phyloP scores from a whole-genome alignment of 768 basidiomycete species.

The Amanita inopinata region DNA sequence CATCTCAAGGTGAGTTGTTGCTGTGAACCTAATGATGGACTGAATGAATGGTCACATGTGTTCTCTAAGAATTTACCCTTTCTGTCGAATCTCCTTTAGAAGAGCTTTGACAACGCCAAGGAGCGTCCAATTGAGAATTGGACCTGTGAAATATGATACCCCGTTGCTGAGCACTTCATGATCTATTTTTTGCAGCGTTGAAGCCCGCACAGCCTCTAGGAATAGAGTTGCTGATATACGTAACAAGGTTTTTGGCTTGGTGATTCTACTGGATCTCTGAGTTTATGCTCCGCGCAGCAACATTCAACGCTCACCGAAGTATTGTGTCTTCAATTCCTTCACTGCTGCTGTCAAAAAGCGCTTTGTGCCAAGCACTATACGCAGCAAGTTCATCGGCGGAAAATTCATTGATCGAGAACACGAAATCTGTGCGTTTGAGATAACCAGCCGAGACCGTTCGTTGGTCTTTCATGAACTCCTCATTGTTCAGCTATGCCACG shows the following conservation, averaged over 20 bases:
- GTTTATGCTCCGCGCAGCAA: slow-evolving; percentile 2
- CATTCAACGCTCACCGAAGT: slow-evolving; percentile 32
- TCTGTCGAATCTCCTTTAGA: slow-evolving; percentile 47
- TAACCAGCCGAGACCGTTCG: slow-evolving; percentile 40
- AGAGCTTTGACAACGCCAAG: slow-evolving; percentile 62
- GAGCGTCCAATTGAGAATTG: slow-evolving; percentile 71
- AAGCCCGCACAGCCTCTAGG: slow-evolving; percentile 44
- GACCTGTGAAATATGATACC: slow-evolving; percentile 65
- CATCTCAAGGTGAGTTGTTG: slow-evolving; percentile 48
- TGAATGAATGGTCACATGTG: slow-evolving; percentile 2
- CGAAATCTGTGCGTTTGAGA: slow-evolving; percentile 37
- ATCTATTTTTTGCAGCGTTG: slow-evolving; percentile 47
- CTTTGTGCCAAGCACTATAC: slow-evolving; percentile 61
- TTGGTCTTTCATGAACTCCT: slow-evolving; percentile 35
- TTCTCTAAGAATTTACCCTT: slow-evolving; percentile 30
- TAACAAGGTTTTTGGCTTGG: slow-evolving; percentile 57
- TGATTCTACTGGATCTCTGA: slow-evolving; percentile 36
- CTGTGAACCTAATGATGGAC: slow-evolving; percentile 29
- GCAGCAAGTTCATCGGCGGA: slow-evolving; percentile 32
- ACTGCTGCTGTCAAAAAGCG: slow-evolving; percentile 64
- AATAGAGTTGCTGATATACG: slow-evolving; percentile 62
- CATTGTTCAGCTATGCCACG: slow-evolving; percentile 36
- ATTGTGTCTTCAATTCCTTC: slow-evolving; percentile 83
- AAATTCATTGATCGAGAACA: slow-evolving; percentile 31
- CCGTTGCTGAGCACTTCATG: slow-evolving; percentile 63